A percentile compares a stretch with the other conserved stretches of the same genome.
phyloP scores from a whole-genome alignment of 2,329 filamentous ascomycete genomes.

The Cladobotryum mycophilum region DNA sequence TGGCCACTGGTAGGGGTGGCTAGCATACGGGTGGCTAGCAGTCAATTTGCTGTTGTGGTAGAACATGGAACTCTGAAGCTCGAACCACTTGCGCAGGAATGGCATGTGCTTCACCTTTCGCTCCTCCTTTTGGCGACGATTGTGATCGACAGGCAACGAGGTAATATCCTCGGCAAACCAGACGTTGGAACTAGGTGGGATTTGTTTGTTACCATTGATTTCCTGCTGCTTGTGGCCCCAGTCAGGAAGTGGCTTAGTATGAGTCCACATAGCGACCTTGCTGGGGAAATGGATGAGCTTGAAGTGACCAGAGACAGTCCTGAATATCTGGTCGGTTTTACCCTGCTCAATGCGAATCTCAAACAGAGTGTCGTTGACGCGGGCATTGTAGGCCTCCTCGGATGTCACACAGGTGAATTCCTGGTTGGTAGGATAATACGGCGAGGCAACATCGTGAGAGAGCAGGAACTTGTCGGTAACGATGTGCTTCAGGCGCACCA shows the following conservation, averaged over 20 bases:
- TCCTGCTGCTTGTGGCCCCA: constrained; percentile 98
- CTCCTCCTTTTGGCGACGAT: constrained; percentile 68
- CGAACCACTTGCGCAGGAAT: constrained; percentile 91
- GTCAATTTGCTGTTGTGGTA: constrained; percentile 98
- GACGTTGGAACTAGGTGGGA: constrained; percentile 81
- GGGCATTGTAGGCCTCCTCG: constrained; percentile 65
- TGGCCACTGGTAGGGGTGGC: constrained; percentile 93
- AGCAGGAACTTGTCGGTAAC: constrained; percentile 81
- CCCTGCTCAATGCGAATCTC: constrained; percentile 85
- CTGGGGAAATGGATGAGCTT: constrained; percentile 91
- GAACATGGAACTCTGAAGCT: constrained; percentile 97
- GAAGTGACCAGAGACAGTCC: constrained; percentile 86
- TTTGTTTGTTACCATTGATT: constrained; percentile 98
- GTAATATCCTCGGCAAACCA: constrained; percentile 92
- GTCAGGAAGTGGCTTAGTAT: constrained; percentile 88
- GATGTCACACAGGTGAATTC: constrained; percentile 82
- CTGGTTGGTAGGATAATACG: constrained; percentile 94
- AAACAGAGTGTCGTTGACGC: constrained; percentile 85
- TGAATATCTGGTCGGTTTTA: constrained; percentile 77
- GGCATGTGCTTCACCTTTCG: constrained; percentile 76
- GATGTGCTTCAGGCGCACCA: constrained; percentile 79
- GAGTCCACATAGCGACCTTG: constrained; percentile 99
- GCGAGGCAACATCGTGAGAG: constrained; percentile 94
- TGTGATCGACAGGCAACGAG: constrained; percentile 65
- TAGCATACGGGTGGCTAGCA: constrained; percentile 92